These are phyloP conservation scores for Arthrobotrys musiformis DNA, from an alignment of 2,329 filamentous ascomycete species.

Conservation along the genomic window DNA sequence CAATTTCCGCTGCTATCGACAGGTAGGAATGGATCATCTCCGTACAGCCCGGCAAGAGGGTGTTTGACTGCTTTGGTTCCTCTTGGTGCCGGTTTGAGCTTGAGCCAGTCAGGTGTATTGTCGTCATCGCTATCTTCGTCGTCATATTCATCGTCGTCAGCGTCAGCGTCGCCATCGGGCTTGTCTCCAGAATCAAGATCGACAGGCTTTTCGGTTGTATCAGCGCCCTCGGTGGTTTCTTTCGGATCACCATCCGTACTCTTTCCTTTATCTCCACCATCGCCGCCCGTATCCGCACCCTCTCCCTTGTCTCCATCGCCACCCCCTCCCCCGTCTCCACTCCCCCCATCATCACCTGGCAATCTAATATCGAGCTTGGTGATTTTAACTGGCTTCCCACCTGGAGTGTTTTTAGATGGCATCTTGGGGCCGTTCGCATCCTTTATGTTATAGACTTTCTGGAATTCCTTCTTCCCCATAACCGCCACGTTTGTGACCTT, in stretches of 20 bases:
- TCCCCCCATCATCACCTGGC: too few species aligned
- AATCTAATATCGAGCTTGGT: not conserved
- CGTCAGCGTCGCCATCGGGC: not conserved
- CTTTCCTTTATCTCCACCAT: not conserved
- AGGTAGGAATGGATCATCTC: constrained; percentile 12
- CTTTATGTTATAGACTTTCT: not conserved
- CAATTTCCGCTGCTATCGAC: constrained; percentile 14
- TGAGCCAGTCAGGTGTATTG: constrained; percentile 33
- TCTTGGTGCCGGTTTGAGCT: constrained; percentile 1
- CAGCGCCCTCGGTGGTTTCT: too few species aligned
- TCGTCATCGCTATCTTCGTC: not conserved
- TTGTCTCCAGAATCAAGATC: not conserved
- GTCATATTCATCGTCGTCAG: not conserved
- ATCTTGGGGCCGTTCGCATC: constrained; percentile 1
- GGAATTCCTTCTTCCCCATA: constrained; percentile 30
- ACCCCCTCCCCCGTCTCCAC: not conserved
- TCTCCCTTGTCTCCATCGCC: too few species aligned
- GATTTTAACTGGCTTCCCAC: not conserved
- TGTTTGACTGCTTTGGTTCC: constrained; percentile 3
- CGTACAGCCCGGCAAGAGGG: not conserved
- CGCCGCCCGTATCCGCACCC: too few species aligned
- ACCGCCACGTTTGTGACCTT: constrained; percentile 3
- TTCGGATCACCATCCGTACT: too few species aligned
- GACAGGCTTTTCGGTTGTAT: not conserved
- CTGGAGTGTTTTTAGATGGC: not conserved